phyloP scores from a whole-genome alignment of 352 stramenopile genomes.

The Phytophthora macrochlamydospora region DNA sequence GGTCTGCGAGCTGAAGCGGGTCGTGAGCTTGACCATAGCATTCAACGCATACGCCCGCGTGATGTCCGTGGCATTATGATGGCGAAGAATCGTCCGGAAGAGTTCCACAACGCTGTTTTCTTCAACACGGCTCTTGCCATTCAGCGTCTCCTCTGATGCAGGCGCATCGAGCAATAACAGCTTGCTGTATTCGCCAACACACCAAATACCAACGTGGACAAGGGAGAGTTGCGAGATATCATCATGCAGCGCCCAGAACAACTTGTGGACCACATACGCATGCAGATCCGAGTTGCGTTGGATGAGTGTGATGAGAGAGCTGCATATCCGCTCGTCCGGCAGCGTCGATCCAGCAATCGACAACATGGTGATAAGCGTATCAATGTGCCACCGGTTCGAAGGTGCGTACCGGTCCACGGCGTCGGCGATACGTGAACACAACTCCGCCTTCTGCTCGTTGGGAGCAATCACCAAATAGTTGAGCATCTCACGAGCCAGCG shows the following conservation, averaged over 20 bases:
- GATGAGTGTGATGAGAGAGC: conserved; percentile 96
- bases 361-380: conserved; percentile 99
- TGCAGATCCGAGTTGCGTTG: conserved; percentile 90
- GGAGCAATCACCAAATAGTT: conserved; percentile 99
- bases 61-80: conserved; percentile 81
- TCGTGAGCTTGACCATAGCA: conserved; percentile 95
- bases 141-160: conserved; percentile 63
- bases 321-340: conserved; percentile 93
- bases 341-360: conserved; percentile 96
- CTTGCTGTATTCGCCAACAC: conserved; percentile 97
- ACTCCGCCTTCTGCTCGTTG: conserved; percentile 93
- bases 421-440: conserved; percentile 95
- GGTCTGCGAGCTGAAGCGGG: conserved; percentile 79
- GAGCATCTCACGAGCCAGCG: conserved; percentile 97
- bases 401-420: conserved; percentile 84
- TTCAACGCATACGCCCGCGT: conserved; percentile 88
- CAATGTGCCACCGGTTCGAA: conserved; percentile 92
- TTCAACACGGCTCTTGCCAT: conserved; percentile 68
- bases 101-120: conserved; percentile 75
- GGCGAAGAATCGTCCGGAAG: conserved; percentile 79
- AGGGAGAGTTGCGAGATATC: conserved; percentile 95
- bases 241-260: conserved; percentile 95
- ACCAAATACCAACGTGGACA: conserved; percentile 98
- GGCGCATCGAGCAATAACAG: conserved; percentile 83
- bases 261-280: conserved; percentile 96